Base-by-base conservation (phyloP, 257 asterid genomes). In the Marsdenia floribunda region DNA sequence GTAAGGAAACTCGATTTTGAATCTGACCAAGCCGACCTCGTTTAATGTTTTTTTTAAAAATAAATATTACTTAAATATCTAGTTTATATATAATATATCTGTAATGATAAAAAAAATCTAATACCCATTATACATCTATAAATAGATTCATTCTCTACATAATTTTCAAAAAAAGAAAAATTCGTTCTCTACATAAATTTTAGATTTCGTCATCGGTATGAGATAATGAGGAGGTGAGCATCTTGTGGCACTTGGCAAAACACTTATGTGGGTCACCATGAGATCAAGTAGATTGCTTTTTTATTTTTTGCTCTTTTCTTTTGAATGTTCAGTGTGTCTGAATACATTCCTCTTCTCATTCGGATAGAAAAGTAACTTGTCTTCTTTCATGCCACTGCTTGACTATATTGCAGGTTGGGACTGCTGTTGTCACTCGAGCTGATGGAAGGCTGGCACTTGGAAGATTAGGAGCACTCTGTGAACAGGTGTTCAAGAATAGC, bases 381-480 rank as follows among this genome's bases (percentile, higher is more conserved):
- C 2, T 35, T 26, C 21, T 35, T 60, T 75, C 54, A 16, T 72
- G 59, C 3, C 14, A 44, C 42, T 53, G 37, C 55, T 66, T 53
- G 57, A 33, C 33, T 59, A 67, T 59, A 67, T 79, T 72, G 65
- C 70, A 91, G 97, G 97, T 89, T 85, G 97, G 97, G 78, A 91
- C 97, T 80, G 97, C 97, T 53, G 92, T 91, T 57, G 96, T 88
- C 77, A 88, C 93, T 68, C 85, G 92, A 63, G 82, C 79, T 59
- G 96, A 83, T 79, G 97, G 97, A 64, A 87, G 99, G 71, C 77
- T 95, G 82, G 96, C 99, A 66, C 96, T 95, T 64, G 99, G 99
- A 80, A 89, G 99, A 85, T 75, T 92, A 81, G 99, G 99, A 73
- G 84, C 96, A 70, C 91, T 95, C 19, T 95, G 99, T 83, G 99